Base-by-base conservation (phyloP, 371 early-diverging fungal genomes). In the Globomyces sp. region DNA sequence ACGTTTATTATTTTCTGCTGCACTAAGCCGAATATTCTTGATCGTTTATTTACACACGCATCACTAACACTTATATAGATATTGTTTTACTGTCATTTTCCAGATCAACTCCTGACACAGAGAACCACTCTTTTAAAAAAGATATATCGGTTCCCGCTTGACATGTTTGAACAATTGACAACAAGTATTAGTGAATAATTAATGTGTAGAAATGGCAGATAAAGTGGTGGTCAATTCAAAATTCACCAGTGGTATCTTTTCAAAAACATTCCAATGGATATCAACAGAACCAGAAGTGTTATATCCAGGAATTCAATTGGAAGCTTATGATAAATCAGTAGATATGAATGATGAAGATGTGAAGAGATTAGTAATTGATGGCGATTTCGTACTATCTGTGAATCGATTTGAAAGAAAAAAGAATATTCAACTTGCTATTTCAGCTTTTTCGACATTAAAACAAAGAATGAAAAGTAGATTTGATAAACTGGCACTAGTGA, bases 341-440 rank as follows among this genome's bases (percentile, higher is more conserved):
- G 85, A 89, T 58, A 9, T 63, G 1, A 63, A 75, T 6, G 86
- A 88, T 61, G 77, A 84, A 5, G 65, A 75, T 13, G 80, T 92
- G 4, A 55, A 55, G n/a, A 2, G 55, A 1, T n/a, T 55, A 4
- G 37, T 58, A 57, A 57, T 64, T 39, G 48, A 59, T 66, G 55
- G 69, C 41, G 45, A 83, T 72, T 0, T 70, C n/a, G 1, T 92
- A 9, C 55, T 92, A 0, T 92, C 92, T 0, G 86, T 97, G 72
- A 97, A 96, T 74, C 89, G 98, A 2, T 97, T 95, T 61, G 98
- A 97, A 75, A 85, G 92, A 47, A 96, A 96, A 70, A 97, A 97
- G 80, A 87, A 92, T 73, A 81, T 96, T n/a, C 82, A 70, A 2
- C 78, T 96, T 55, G 95, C 93, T 1, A 80, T 96, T 42, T 77